phyloP scores from a whole-genome alignment of 805 yeast species.

The Saccharomycopsis amapae region DNA sequence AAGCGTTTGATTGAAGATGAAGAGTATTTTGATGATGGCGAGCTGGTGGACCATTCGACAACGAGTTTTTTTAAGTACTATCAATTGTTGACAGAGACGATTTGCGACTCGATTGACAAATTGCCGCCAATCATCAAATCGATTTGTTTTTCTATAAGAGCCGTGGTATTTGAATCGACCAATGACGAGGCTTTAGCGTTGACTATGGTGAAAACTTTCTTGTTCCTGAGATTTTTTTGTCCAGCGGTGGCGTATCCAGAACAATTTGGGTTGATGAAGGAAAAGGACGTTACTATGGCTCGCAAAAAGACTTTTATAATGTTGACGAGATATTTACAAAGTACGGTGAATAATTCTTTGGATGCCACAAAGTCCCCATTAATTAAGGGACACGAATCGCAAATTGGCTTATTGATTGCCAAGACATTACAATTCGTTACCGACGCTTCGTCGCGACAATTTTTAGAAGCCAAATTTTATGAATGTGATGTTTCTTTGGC shows the following conservation, averaged over 20 bases:
- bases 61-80: conserved; percentile 49
- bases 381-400: conserved; percentile 35
- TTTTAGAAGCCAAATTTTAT: background rate
- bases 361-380: conserved; percentile 58
- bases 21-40: conserved; percentile 55
- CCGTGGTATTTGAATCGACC: conserved; percentile 33
- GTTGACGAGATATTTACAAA: conserved; percentile 76
- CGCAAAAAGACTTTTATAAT: conserved; percentile 40
- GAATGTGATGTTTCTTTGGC: background rate
- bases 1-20: conserved; percentile 40
- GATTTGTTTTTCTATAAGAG: conserved; percentile 65
- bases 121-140: conserved; percentile 69
- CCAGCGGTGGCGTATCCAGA: conserved; percentile 92
- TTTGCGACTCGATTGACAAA: conserved; percentile 44
- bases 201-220: conserved; percentile 77
- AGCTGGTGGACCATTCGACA: conserved; percentile 31
- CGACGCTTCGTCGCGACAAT: too few relatives aligned
- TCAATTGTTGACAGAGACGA: conserved; percentile 47
- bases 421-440: too few relatives aligned
- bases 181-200: conserved; percentile 23
- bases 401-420: too few relatives aligned
- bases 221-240: conserved; percentile 72
- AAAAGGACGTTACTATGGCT: conserved; percentile 30
- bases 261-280: conserved; percentile 32
- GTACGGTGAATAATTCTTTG: conserved; percentile 76